phyloP scores from a whole-genome alignment of 495 filamentous ascomycete genomes.

The Lasiosphaeria hispida region DNA sequence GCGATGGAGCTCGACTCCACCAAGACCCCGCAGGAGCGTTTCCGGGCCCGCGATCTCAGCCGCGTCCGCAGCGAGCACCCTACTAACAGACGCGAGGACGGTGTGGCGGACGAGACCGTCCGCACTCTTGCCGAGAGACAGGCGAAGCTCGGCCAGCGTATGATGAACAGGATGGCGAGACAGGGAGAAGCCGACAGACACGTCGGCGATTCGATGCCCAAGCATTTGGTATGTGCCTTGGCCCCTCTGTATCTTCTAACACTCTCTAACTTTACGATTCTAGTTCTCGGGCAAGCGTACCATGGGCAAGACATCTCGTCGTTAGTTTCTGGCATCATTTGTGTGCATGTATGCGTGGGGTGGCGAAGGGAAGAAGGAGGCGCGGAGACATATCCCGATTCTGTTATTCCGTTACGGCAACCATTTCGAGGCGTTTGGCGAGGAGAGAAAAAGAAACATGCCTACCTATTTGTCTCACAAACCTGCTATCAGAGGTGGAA shows the following conservation, averaged over 20 bases:
- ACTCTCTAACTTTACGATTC: background rate
- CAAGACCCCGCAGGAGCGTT: constrained; percentile 54
- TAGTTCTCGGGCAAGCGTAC: constrained; percentile 59
- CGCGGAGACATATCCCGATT: constrained; percentile 1
- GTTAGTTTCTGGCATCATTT: constrained; percentile 22
- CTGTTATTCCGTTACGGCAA: constrained; percentile 6
- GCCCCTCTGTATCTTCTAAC: background rate
- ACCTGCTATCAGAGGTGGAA: background rate
- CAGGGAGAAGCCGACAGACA: constrained; percentile 96
- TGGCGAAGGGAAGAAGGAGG: background rate
- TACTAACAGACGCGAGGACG: constrained; percentile 80
- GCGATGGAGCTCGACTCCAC: constrained; percentile 82
- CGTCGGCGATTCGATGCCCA: constrained; percentile 73
- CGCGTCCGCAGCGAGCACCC: constrained; percentile 70
- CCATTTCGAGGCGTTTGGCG: constrained; percentile 16
- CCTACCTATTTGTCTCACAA: background rate
- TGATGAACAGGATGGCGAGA: constrained; percentile 97
- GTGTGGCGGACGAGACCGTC: constrained; percentile 58
- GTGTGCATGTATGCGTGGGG: background rate
- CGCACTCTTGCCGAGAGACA: constrained; percentile 79
- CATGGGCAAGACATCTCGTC: constrained; percentile 53
- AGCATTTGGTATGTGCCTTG: constrained; percentile 75
- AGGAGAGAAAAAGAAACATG: constrained; percentile 1
- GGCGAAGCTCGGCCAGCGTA: constrained; percentile 87
- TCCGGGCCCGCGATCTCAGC: constrained; percentile 63